These are phyloP conservation scores for Fusarium penzigii DNA, from an alignment of 2,329 filamentous ascomycete genomes.

Conservation along the genomic window DNA sequence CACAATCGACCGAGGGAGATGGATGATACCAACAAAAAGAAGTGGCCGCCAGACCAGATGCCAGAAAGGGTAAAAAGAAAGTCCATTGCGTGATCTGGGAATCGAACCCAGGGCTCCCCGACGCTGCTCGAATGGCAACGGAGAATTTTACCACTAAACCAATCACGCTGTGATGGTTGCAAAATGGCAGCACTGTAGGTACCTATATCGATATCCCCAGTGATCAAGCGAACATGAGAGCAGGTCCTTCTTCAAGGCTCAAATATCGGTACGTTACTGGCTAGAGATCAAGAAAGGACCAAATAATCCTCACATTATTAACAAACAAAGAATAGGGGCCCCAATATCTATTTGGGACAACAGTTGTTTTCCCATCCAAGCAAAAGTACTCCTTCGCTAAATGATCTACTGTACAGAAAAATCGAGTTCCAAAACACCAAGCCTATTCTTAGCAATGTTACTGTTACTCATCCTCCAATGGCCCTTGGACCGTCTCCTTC, in stretches of 20 bases:
- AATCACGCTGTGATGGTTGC: constrained; percentile 11
- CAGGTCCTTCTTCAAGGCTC: too few relatives aligned
- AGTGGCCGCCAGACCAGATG: too few relatives aligned
- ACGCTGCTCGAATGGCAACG: constrained; percentile 21
- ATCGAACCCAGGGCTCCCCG: constrained; percentile 27
- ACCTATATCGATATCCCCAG: too few relatives aligned
- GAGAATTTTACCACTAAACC: constrained; percentile 28
- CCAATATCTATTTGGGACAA: constrained; percentile 4
- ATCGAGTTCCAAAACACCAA: constrained; percentile 20
- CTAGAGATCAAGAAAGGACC: too few relatives aligned
- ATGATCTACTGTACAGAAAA: constrained; percentile 29
- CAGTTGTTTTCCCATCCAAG: constrained; percentile 22
- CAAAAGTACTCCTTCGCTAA: constrained; percentile 32
- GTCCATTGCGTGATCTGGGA: constrained; percentile 22
- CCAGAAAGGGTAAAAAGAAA: neutral
- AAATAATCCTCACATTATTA: neutral
- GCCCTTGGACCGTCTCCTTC: constrained; percentile 1
- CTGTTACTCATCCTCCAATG: constrained; percentile 10
- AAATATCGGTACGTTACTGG: too few relatives aligned
- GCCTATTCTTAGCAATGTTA: constrained; percentile 13
- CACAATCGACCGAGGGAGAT: too few relatives aligned
- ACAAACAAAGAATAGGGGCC: neutral
- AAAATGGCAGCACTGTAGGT: too few relatives aligned
- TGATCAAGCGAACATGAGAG: too few relatives aligned
- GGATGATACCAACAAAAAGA: too few relatives aligned